Evolutionary conservation across 2,329 filamentous ascomycete genomes (phyloP), one percentile per base, ranked within the genome.

Genomic region (Cadophora sp.): DNA sequence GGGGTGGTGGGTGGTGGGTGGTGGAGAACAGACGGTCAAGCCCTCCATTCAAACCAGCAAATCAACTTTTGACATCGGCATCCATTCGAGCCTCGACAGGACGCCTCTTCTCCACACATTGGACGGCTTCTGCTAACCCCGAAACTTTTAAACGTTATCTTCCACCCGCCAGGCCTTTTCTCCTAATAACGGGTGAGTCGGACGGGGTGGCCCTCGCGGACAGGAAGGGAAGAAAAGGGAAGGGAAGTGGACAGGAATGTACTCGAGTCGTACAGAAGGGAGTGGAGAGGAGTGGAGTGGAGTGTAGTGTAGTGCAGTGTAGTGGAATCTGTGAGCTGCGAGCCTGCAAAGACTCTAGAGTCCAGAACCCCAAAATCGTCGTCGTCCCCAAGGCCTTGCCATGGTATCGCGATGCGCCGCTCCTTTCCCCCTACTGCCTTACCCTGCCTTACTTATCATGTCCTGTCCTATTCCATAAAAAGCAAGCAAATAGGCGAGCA

Each of bases 91-190:
- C 55, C 55, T 39, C 55, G 33, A 41, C 20, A 20, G 3, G n/a
- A 41, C 55, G 36, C 6, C 55, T 43, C 36, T 41, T 41, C 36
- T 36, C 36, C 36, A 56, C 53, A n/a, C 11, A 1, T 36, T 41
- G 36, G 55, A 39, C 20, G 36, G 55, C 55, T 58, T 41, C 36
- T 41, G 13, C 36, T 56, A 39, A 39, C 13, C n/a, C 53, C 53
- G 53, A 56, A 56, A 39, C 53, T 56, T 56, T 41, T 2, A n/a
- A 56, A 18, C 30, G 27, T 56, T 48, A 48, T 48, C 9, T 24
- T 22, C n/a, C 45, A 24, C 33, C 30, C n/a, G 16, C 27, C 27
- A 3, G 27, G 4, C 4, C 33, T 30, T 36, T 22, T 39, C 20
- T 24, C 55, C 55, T 58, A 6, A 30, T 27, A 45, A 45, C 41